A percentile compares a stretch with the other conserved stretches of the same genome.
Evolutionary conservation across 768 basidiomycete species (phyloP).

Genomic region (Pleurotus salmoneostramineus): DNA sequence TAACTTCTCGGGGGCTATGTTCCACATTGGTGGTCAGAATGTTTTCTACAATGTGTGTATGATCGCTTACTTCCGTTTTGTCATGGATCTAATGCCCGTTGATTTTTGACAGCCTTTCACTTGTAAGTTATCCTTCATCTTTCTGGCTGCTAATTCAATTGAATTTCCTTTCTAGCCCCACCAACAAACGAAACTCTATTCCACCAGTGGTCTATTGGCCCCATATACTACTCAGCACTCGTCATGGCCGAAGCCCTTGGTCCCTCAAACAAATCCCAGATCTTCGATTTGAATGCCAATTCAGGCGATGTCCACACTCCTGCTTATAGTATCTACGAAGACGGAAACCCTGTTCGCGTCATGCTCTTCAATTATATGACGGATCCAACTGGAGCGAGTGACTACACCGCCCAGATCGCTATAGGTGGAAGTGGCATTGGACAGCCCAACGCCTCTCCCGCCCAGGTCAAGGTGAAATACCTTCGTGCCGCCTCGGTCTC

Average conservation of each 20-base stretch:
- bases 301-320: slow-evolving; percentile 53
- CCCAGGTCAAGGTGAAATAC: slow-evolving; percentile 55
- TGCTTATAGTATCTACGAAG: slow-evolving; percentile 73
- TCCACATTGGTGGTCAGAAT: slow-evolving; percentile 66
- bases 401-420: slow-evolving; percentile 48
- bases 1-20: slow-evolving; percentile 51
- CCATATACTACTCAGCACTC: slow-evolving; percentile 71
- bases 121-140: slow-evolving; percentile 31
- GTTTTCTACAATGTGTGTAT: slow-evolving; percentile 61
- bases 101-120: slow-evolving; percentile 40
- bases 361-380: slow-evolving; percentile 73
- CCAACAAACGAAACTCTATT: slow-evolving; percentile 52
- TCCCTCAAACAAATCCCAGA: slow-evolving; percentile 55
- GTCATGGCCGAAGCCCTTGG: slow-evolving; percentile 70
- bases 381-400: slow-evolving; percentile 52
- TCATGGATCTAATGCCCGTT: no score
- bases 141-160: background rate
- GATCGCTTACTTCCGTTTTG: no score
- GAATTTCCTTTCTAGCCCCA: slow-evolving; percentile 23
- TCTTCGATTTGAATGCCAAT: slow-evolving; percentile 62
- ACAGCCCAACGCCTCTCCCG: slow-evolving; percentile 28
- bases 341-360: slow-evolving; percentile 54
- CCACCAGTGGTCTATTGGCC: slow-evolving; percentile 71
- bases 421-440: slow-evolving; percentile 36
- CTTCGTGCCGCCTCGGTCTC: slow-evolving; percentile 52